Evolutionary conservation across 2,329 filamentous ascomycete genomes (phyloP), one percentile per base, ranked within the genome.

Genomic region (Penicillium italicum): DNA sequence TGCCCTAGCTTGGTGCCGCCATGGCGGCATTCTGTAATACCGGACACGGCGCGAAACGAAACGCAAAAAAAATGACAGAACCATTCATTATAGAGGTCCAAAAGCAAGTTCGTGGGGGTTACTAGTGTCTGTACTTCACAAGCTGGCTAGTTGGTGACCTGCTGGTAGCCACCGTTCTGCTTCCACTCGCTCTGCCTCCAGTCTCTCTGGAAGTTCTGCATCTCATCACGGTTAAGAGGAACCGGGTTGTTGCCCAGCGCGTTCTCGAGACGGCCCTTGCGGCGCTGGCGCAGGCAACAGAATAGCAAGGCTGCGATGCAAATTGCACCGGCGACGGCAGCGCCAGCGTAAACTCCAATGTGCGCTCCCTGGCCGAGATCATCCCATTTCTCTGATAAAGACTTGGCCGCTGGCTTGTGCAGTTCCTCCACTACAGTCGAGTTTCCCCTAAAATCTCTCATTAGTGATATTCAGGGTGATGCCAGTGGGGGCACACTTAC

Each of bases 391-490:
- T 77, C 66, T 14, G 72, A 48, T 11, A 76, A 26, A 3, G 72
- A 64, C 61, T 76, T 67, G 34, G 62, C 31, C 22, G 68, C 67
- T 14, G 69, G 63, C 45, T 75, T 72, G 65, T 72, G 69, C 38
- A 76, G 58, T 47, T 73, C 65, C 1, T 67, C 53, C 12, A 59
- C 59, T 49, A 89, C 80, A 5, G 82, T 78, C 8, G 76, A 75
- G 62, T 85, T 85, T 64, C 95, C 89, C 51, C 94, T 85, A 66
- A 16, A 80, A 37, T 3, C 4, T 44, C 22, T 0, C 18, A 46
- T 66, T 43, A 64, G 53, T 50, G 43, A 26, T 20, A 16, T 20
- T 31, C 16, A 7, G 4, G 8, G n/a, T 6, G 6, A 14, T 9
- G n/a, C 2, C n/a, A 28, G 9, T 9, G 2, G 9, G n/a, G 22